Percentiles rank a stretch among this genome's conserved stretches.
Evolutionary conservation across 768 basidiomycete species (phyloP).

Genomic region (Thelephora ganbajun): DNA sequence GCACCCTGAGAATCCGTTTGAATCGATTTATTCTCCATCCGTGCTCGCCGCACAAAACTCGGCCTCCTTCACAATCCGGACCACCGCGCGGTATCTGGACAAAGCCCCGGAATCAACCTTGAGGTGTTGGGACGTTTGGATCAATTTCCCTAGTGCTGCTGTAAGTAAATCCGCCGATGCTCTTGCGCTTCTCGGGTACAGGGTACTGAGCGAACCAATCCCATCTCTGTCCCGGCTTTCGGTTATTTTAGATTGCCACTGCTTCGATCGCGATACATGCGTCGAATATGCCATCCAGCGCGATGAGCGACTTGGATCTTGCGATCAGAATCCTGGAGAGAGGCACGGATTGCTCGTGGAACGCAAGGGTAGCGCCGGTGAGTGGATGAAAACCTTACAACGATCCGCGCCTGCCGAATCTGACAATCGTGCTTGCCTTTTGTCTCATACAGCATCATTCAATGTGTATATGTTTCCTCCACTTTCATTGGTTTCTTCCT

Average conservation of each 20-base stretch:
- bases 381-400: too few relatives aligned
- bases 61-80: constrained; percentile 54
- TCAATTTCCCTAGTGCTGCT: constrained; percentile 32
- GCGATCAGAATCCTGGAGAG: constrained; percentile 52
- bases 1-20: constrained; percentile 52
- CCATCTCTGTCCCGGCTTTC: background rate
- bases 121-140: constrained; percentile 56
- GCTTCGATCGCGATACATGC: constrained; percentile 51
- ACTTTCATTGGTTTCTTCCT: too few relatives aligned
- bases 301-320: constrained; percentile 50
- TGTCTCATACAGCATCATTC: too few relatives aligned
- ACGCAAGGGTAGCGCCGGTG: constrained; percentile 45
- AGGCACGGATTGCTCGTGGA: constrained; percentile 36
- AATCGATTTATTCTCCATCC: constrained; percentile 60
- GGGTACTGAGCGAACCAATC: constrained; percentile 18
- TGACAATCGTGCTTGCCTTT: too few relatives aligned
- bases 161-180: constrained; percentile 10
- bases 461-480: too few relatives aligned
- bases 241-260: constrained; percentile 53
- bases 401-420: too few relatives aligned
- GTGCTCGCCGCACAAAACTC: constrained; percentile 61
- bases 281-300: constrained; percentile 53
- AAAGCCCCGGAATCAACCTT: constrained; percentile 46
- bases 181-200: constrained; percentile 1
- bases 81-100: constrained; percentile 31